Percentiles rank a stretch among this genome's conserved stretches.
Conservation (phyloP, 495 filamentous ascomycete genomes). For the Aspergillus biplanus region DNA sequence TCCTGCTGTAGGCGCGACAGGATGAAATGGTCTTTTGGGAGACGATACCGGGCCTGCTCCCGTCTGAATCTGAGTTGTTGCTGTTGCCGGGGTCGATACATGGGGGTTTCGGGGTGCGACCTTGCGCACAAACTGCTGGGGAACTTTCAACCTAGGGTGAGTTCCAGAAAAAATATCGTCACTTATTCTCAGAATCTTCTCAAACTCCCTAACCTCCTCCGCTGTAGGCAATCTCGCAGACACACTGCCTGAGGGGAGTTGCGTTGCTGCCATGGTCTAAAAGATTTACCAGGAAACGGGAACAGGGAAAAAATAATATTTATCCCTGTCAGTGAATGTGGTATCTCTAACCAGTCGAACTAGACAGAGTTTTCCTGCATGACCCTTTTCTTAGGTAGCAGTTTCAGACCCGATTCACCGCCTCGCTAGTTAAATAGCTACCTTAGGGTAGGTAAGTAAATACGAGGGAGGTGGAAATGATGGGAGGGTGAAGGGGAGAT, state of each 20-base stretch:
- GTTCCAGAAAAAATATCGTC: conserved; percentile 75
- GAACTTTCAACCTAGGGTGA: conserved; percentile 74
- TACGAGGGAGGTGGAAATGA: conserved; percentile 1
- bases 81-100: conserved; percentile 11
- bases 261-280: conserved; percentile 45
- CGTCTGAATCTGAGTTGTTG: conserved; percentile 29
- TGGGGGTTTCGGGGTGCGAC: conserved; percentile 36
- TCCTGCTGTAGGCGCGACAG: conserved; percentile 30
- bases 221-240: conserved; percentile 34
- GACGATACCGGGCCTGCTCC: conserved; percentile 27
- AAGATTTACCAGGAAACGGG: conserved; percentile 2
- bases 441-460: conserved; percentile 2
- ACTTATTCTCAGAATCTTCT: conserved; percentile 74
- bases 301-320: not conserved
- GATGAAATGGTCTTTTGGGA: conserved; percentile 37
- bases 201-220: conserved; percentile 58
- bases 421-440: conserved; percentile 8
- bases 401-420: conserved; percentile 1
- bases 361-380: conserved; percentile 1
- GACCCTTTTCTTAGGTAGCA: not conserved
- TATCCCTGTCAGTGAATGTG: conserved; percentile 8
- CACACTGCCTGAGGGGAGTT: conserved; percentile 40
- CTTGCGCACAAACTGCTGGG: conserved; percentile 61
- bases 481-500: not conserved
- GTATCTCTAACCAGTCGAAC: not conserved